These are phyloP conservation scores for Candida schatavii DNA, from an alignment of 805 yeast species.

Conservation along the genomic window DNA sequence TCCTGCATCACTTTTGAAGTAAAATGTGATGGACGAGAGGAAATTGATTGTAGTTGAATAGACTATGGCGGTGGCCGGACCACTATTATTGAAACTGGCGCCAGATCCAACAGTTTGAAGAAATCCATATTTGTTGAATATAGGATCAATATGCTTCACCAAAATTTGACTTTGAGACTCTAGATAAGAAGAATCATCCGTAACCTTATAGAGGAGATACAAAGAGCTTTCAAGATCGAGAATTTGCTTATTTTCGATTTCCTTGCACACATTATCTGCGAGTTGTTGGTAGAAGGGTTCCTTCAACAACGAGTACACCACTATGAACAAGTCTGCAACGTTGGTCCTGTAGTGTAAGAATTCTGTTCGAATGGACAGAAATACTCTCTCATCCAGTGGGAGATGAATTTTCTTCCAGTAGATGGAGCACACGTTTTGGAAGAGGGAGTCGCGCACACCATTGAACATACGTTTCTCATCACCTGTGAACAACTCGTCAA, in stretches of 20 bases:
- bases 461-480: conserved; percentile 17
- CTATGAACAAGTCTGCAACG: conserved; percentile 74
- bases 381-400: conserved; percentile 30
- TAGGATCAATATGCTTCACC: conserved; percentile 20
- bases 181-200: conserved; percentile 46
- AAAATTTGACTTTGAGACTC: conserved; percentile 24
- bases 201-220: conserved; percentile 54
- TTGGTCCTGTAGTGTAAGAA: conserved; percentile 69
- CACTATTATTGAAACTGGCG: neutral
- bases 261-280: conserved; percentile 28
- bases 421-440: conserved; percentile 52
- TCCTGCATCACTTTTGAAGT: conserved; percentile 50
- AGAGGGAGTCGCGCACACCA: conserved; percentile 34
- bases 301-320: conserved; percentile 65
- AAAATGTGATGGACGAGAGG: conserved; percentile 59
- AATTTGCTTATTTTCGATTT: conserved; percentile 14
- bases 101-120: conserved; percentile 16
- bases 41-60: conserved; percentile 51
- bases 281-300: conserved; percentile 46
- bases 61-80: conserved; percentile 3
- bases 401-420: conserved; percentile 69
- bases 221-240: conserved; percentile 59
- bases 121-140: conserved; percentile 21
- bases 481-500: conserved; percentile 9
- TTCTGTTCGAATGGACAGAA: conserved; percentile 44